phyloP scores from a whole-genome alignment of 176 grass and related monocot genomes.

The Tillandsia fasciculata region DNA sequence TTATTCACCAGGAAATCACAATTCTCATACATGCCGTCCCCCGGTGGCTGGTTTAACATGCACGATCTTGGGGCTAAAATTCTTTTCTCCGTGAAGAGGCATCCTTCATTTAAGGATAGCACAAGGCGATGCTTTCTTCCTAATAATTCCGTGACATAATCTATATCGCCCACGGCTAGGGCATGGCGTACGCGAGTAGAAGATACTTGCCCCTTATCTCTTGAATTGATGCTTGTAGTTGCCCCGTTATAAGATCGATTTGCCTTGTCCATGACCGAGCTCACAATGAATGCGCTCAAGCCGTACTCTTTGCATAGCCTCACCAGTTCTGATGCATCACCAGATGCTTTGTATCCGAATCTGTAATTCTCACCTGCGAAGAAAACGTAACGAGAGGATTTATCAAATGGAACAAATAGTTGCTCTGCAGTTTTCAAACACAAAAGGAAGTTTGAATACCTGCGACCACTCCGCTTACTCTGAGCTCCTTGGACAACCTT shows the following conservation, averaged over 20 bases:
- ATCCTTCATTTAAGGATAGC: constrained; percentile 13
- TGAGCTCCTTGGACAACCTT: constrained; percentile 81
- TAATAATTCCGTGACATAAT: constrained; percentile 13
- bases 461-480: constrained; percentile 83
- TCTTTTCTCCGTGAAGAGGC: neutral
- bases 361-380: constrained; percentile 87
- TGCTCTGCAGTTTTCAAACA: constrained; percentile 7
- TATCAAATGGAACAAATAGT: constrained; percentile 2
- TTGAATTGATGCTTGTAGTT: constrained; percentile 27
- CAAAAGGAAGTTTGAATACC: constrained; percentile 46
- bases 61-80: constrained; percentile 14
- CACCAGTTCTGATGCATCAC: constrained; percentile 52
- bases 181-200: constrained; percentile 40
- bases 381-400: constrained; percentile 23
- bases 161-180: constrained; percentile 17
- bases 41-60: constrained; percentile 29
- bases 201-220: constrained; percentile 76
- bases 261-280: constrained; percentile 34
- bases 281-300: constrained; percentile 37
- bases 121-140: constrained; percentile 22
- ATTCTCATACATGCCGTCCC: constrained; percentile 32
- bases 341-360: constrained; percentile 98
- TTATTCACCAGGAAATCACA: constrained; percentile 27
- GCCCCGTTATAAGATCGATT: constrained; percentile 33
- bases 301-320: constrained; percentile 41